Base-by-base conservation (phyloP, 2,329 filamentous ascomycete species). In the Fusarium tupiense region DNA sequence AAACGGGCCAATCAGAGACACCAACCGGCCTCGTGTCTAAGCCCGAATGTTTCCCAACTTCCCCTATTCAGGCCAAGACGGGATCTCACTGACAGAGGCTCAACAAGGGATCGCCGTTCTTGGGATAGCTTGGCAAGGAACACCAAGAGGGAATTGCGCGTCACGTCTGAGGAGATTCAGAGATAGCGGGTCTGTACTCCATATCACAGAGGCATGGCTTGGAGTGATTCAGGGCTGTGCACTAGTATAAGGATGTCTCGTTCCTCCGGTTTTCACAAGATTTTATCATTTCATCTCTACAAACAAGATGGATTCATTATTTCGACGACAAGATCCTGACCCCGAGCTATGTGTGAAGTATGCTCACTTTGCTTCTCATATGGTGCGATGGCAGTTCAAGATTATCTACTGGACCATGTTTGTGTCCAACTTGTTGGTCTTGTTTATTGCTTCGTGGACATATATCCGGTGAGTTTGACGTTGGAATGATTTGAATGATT, bases 361-460 rank as follows among this genome's bases (percentile, higher is more conserved):
- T 74, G 86, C 86, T 41, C 76, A 80, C 49, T 88, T 88, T 73
- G 85, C 86, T 35, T 79, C 82, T 11, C 77, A 84, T 66, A 78
- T 88, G 68, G 81, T 80, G 17, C 76, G 83, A 59, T 78, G 80
- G 75, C 81, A 87, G 71, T 86, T 86, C 68, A 84, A 85, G 69
- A 74, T 83, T 19, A 79, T 87, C 31, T 88, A 86, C 79, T 88
- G 85, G 85, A 71, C 77, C 17, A 68, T 88, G 57, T 88, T 88
- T 73, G 72, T 83, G 31, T 76, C 81, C 24, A 86, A 87, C 60
- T 72, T 88, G 0, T 54, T 84, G 14, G 76, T 88, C 22, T 80
- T 88, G 33, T 87, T 85, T 59, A 66, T 84, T 19, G 82, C 83
- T 14, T 86, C 86, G 3, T 85, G 82, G 77, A 76, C 80, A 17